Conservation (phyloP, 2,329 filamentous ascomycete species). For the Gnomoniopsis smithogilvyi region DNA sequence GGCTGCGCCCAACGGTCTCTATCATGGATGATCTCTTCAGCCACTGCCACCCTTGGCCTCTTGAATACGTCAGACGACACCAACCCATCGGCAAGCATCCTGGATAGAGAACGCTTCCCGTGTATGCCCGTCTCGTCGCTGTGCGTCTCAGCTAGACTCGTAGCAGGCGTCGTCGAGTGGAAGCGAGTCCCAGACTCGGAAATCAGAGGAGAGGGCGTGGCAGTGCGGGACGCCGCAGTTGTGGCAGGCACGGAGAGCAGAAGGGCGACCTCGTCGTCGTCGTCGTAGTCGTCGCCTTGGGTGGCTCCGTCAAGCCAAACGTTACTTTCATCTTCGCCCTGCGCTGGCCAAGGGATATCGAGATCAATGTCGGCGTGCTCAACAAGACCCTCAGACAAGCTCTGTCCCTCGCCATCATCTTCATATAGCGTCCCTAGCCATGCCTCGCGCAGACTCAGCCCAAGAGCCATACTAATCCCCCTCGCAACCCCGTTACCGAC, state of each 20-base stretch:
- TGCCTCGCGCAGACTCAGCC: slow-evolving; percentile 60
- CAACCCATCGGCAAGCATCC: neutral
- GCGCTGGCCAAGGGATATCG: neutral
- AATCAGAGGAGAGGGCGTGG: neutral
- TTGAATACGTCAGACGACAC: neutral
- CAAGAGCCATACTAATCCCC: slow-evolving; percentile 63
- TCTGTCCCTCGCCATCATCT: slow-evolving; percentile 11
- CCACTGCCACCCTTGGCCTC: neutral
- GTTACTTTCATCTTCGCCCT: neutral
- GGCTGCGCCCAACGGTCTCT: no score
- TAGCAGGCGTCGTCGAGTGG: neutral
- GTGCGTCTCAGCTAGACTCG: neutral
- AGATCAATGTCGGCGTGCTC: neutral
- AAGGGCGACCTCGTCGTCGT: neutral
- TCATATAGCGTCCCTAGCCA: slow-evolving; percentile 39
- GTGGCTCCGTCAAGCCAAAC: neutral
- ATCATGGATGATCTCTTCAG: neutral
- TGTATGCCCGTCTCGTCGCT: neutral
- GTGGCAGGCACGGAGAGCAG: neutral
- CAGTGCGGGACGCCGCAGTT: neutral
- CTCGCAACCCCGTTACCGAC: slow-evolving; percentile 77
- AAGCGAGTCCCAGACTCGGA: neutral
- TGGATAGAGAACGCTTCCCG: neutral
- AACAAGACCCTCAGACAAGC: neutral
- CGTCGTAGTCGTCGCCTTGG: neutral